Evolutionary conservation across 257 asterid species (phyloP).

Genomic region (Forsythia viridissima): DNA sequence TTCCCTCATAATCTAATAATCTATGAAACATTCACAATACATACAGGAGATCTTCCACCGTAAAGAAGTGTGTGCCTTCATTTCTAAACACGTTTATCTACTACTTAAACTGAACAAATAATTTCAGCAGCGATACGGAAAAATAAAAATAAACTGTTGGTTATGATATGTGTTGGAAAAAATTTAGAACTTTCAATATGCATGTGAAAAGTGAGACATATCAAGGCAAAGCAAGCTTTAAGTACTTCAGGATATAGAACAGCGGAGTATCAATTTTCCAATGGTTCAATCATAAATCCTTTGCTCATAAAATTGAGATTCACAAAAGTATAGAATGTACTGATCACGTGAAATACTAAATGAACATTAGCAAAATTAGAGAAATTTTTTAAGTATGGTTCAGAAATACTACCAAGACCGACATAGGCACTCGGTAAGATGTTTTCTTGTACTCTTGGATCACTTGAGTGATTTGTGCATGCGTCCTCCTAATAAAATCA

Average conservation of each 20-base stretch:
- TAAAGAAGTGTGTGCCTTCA: background rate
- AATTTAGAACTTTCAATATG: too few species aligned
- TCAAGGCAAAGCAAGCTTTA: background rate
- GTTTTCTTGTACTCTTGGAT: conserved; percentile 86
- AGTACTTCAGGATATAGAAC: background rate
- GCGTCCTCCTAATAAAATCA: conserved; percentile 74
- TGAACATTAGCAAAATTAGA: background rate
- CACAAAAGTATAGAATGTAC: background rate
- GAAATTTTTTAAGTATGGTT: conserved; percentile 5
- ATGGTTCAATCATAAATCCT: conserved; percentile 6
- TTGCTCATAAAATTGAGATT: background rate
- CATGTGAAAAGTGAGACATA: background rate
- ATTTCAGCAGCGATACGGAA: background rate
- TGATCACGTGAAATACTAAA: background rate
- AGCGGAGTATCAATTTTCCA: background rate
- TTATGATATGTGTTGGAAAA: too few species aligned
- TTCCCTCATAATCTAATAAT: too few species aligned
- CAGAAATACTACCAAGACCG: conserved; percentile 68
- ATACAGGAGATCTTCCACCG: background rate
- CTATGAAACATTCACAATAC: background rate
- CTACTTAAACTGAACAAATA: background rate
- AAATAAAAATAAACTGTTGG: too few species aligned
- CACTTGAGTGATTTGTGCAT: conserved; percentile 85
- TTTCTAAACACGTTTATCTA: too few species aligned
- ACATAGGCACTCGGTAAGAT: conserved; percentile 81